Percentiles rank a stretch among this genome's conserved stretches.
Evolutionary conservation across 495 filamentous ascomycete species (phyloP).

Genomic region (Aspergillus asperescens): DNA sequence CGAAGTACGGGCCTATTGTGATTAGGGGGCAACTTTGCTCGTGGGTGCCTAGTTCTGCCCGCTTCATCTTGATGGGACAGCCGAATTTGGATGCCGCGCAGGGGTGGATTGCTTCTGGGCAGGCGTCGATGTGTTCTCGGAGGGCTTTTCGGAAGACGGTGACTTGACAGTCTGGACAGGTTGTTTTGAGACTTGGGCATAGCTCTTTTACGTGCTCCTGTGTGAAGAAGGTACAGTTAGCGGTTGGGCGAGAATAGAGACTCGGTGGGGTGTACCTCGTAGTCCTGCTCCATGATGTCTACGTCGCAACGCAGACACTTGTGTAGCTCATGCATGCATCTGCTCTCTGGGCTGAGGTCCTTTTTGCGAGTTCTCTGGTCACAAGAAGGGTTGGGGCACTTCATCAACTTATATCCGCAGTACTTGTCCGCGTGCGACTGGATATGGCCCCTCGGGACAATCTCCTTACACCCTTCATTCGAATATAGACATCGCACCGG

Average conservation of each 20-base stretch:
- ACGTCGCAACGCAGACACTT: slow-evolving; percentile 51
- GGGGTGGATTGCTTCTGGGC: slow-evolving; percentile 47
- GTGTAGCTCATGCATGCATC: slow-evolving; percentile 53
- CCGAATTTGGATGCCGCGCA: slow-evolving; percentile 55
- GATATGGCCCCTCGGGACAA: slow-evolving; percentile 60
- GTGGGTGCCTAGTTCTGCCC: slow-evolving; percentile 48
- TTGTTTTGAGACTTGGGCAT: slow-evolving; percentile 46
- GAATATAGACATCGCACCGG: slow-evolving; percentile 65
- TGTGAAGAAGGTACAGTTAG: background rate
- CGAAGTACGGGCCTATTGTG: slow-evolving; percentile 53
- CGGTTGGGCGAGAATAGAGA: background rate
- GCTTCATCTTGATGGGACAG: slow-evolving; percentile 48
- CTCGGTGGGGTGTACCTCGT: slow-evolving; percentile 36
- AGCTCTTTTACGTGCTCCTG: slow-evolving; percentile 45
- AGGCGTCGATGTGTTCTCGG: slow-evolving; percentile 46
- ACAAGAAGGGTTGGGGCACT: slow-evolving; percentile 52
- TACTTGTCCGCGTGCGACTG: slow-evolving; percentile 70
- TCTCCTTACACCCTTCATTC: slow-evolving; percentile 56
- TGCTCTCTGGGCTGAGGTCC: slow-evolving; percentile 33
- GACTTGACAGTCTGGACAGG: slow-evolving; percentile 50
- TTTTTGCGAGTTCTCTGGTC: slow-evolving; percentile 48
- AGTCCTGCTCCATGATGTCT: slow-evolving; percentile 52
- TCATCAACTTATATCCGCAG: slow-evolving; percentile 61
- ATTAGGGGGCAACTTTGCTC: slow-evolving; percentile 52
- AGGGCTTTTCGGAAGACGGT: slow-evolving; percentile 46